These are phyloP conservation scores for Ceratobasidium sp. DNA, from an alignment of 1,284 basidiomycete species.

Conservation along the genomic window DNA sequence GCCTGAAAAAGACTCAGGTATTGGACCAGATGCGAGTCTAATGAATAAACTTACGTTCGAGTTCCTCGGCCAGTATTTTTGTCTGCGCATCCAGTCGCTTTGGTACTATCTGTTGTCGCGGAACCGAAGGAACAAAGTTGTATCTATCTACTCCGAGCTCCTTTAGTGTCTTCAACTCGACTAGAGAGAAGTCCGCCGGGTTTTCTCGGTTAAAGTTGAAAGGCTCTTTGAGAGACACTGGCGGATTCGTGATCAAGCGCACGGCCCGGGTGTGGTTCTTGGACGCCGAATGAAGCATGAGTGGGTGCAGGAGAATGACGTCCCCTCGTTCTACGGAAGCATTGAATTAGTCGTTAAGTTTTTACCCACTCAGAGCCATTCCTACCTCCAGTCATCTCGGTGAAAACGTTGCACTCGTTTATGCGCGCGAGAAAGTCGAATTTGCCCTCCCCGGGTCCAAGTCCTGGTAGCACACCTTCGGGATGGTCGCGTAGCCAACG, in stretches of 20 bases:
- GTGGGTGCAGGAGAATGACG: constrained; percentile 66
- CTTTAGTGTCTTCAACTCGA: constrained; percentile 60
- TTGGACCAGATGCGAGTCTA: background rate
- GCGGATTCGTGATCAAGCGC: constrained; percentile 68
- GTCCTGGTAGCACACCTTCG: constrained; percentile 41
- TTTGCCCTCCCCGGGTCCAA: constrained; percentile 27
- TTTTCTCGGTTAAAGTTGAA: constrained; percentile 61
- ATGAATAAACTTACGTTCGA: constrained; percentile 1
- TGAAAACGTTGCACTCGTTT: constrained; percentile 41
- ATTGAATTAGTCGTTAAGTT: background rate
- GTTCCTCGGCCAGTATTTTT: constrained; percentile 22
- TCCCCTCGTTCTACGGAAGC: constrained; percentile 53
- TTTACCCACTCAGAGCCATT: background rate
- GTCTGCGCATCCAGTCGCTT: constrained; percentile 23
- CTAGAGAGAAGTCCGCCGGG: constrained; percentile 59
- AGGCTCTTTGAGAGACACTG: constrained; percentile 60
- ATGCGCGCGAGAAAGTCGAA: constrained; percentile 40
- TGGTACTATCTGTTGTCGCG: constrained; percentile 12
- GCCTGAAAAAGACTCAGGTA: background rate
- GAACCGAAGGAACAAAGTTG: constrained; percentile 24
- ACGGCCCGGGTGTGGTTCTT: constrained; percentile 63
- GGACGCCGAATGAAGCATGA: constrained; percentile 70
- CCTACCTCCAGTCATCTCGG: constrained; percentile 41
- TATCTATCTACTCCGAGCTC: constrained; percentile 52
- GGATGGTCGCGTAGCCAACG: constrained; percentile 42